Conservation (phyloP, 176 grass and related monocot species). For the Calamus simplicifolius region DNA sequence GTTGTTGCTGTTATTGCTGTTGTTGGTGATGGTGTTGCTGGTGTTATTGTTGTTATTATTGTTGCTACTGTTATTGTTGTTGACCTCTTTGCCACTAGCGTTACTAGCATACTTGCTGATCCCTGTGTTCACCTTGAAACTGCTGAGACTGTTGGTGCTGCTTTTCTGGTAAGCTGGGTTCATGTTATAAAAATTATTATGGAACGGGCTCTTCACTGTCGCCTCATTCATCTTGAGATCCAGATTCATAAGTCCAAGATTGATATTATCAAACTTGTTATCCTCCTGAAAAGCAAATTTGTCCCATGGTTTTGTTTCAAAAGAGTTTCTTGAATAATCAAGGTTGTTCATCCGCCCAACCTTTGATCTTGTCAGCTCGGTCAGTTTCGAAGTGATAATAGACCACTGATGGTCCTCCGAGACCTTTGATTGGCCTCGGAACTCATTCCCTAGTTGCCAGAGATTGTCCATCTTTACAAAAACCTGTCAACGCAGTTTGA, state of each 20-base stretch:
- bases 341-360: constrained; percentile 67
- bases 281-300: constrained; percentile 61
- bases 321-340: constrained; percentile 45
- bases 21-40: constrained; percentile 24
- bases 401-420: constrained; percentile 91
- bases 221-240: constrained; percentile 83
- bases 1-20: constrained; percentile 36
- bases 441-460: constrained; percentile 90
- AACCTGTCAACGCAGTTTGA: not conserved
- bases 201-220: constrained; percentile 42
- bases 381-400: constrained; percentile 87
- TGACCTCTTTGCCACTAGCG: constrained; percentile 52
- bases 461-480: constrained; percentile 66
- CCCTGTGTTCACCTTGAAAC: constrained; percentile 68
- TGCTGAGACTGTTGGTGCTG: constrained; percentile 43
- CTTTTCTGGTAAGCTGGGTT: constrained; percentile 49
- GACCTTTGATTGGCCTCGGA: constrained; percentile 76
- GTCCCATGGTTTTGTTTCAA: constrained; percentile 58
- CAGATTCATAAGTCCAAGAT: constrained; percentile 69
- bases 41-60: constrained; percentile 30
- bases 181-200: constrained; percentile 16
- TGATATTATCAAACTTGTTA: constrained; percentile 65
- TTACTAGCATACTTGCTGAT: constrained; percentile 56
- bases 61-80: constrained; percentile 28
- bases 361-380: constrained; percentile 69